Base-by-base conservation (phyloP, 2,329 filamentous ascomycete genomes). In the Exophiala xenobiotica region DNA sequence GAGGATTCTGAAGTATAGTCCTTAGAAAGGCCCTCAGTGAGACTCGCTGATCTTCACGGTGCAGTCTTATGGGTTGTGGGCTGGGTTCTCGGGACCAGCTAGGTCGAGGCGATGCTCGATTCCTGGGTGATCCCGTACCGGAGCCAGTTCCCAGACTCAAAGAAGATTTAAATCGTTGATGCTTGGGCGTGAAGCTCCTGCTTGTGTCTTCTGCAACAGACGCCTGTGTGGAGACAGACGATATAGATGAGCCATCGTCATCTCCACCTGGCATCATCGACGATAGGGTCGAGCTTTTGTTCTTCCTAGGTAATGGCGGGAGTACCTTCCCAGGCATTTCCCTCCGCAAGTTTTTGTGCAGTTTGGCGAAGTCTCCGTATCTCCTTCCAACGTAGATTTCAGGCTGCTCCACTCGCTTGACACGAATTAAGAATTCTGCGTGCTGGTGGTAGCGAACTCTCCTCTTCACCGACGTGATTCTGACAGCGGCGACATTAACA, bases 311-410 rank as follows among this genome's bases (percentile, higher is more conserved):
- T 43, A 97, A 74, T 1, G 90, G 82, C 8, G 91, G 88, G 2
- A 99, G 77, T 4, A 96, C 81, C 64, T 95, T 95, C 14, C 93
- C 93, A 0, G 93, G 93, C 47, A 97, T 77, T 70, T 99, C 93
- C 9, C 85, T 82, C 27, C 88, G 84, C 54, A 99, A 70, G 58
- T 80, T 80, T 69, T 87, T 92, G 68, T 95, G 85, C 53, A 99
- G 77, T 58, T 81, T 83, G 20, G 75, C 79, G 66, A 99, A 99
- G 61, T 96, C 90, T 24, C 91, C 88, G 67, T 96, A 99, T 60
- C 92, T 80, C 53, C 90, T 82, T 12, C 86, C 90, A 46, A 97
- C 80, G 65, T 89, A 93, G 60, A 86, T 76, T 63, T 95, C 90
- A 12, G 84, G 72, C 59, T 88, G 81, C 19, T 85, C 86, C 58